Percentiles rank a stretch among this genome's conserved stretches.
Evolutionary conservation across 805 yeast genomes (phyloP).

Genomic region (Metahyphopichia silvanorum): DNA sequence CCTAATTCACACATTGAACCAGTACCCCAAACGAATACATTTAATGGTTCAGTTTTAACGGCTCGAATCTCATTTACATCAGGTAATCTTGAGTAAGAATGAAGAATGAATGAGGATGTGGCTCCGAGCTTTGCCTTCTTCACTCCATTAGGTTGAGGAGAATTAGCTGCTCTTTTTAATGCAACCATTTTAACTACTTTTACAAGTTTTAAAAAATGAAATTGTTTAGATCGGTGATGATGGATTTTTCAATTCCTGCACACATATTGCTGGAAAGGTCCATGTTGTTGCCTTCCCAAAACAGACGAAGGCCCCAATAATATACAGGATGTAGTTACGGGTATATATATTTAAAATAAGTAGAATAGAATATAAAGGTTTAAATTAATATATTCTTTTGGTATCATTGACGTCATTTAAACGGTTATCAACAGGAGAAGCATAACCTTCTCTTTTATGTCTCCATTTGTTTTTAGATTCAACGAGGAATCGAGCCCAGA

Average conservation of each 20-base stretch:
- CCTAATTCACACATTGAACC: slow-evolving; percentile 98
- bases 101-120: slow-evolving; percentile 41
- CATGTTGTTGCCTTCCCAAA: no score
- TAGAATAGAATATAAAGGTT: no score
- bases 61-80: slow-evolving; percentile 40
- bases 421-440: slow-evolving; percentile 29
- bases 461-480: slow-evolving; percentile 39
- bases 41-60: slow-evolving; percentile 49
- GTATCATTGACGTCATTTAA: slow-evolving; percentile 17
- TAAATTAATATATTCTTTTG: slow-evolving; percentile 3
- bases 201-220: neutral
- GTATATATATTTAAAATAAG: no score
- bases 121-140: slow-evolving; percentile 21
- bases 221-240: neutral
- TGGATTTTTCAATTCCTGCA: no score
- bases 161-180: slow-evolving; percentile 23
- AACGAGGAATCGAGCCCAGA: slow-evolving; percentile 32
- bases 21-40: slow-evolving; percentile 91
- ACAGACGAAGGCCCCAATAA: no score
- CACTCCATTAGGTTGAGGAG: slow-evolving; percentile 15
- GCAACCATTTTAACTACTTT: slow-evolving; percentile 36
- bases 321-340: no score
- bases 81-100: slow-evolving; percentile 47
- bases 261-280: no score
- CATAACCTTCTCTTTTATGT: slow-evolving; percentile 38